A percentile compares a stretch with the other conserved stretches of the same genome.
These are phyloP conservation scores for Pulveroboletus ravenelii DNA, from an alignment of 768 basidiomycete genomes.

Conservation along the genomic window DNA sequence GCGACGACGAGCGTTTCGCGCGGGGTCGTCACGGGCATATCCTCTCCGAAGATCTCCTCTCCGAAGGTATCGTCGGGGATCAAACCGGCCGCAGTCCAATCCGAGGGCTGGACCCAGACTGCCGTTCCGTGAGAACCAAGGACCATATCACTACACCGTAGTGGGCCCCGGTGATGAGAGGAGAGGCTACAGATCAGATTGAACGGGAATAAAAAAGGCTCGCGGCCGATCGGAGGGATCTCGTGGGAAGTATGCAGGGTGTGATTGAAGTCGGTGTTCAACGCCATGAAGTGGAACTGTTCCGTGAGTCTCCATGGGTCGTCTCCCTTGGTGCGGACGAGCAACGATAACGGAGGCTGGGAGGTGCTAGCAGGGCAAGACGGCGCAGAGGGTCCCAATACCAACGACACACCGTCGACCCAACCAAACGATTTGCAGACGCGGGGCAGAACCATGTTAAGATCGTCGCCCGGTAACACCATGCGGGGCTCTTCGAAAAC, in stretches of 20 bases:
- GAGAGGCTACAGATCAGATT: conserved; percentile 33
- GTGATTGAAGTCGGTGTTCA: conserved; percentile 33
- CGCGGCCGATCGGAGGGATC: conserved; percentile 13
- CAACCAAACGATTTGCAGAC: conserved; percentile 57
- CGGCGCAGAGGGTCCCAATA: conserved; percentile 10
- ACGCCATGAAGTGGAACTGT: conserved; percentile 48
- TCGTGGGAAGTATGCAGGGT: not conserved
- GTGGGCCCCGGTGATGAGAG: conserved; percentile 39
- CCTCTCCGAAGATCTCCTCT: not conserved
- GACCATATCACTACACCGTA: conserved; percentile 50
- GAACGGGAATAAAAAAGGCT: conserved; percentile 47
- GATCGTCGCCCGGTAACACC: conserved; percentile 10
- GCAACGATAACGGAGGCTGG: conserved; percentile 38
- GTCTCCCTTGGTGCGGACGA: conserved; percentile 54
- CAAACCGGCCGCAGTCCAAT: conserved; percentile 38
- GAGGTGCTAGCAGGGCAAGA: not conserved
- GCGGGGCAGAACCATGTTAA: conserved; percentile 24
- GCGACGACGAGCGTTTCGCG: too few species aligned
- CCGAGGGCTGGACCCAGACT: conserved; percentile 57
- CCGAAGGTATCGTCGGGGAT: conserved; percentile 21
- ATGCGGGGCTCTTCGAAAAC: conserved; percentile 50
- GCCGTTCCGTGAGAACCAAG: conserved; percentile 56
- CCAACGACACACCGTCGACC: conserved; percentile 55
- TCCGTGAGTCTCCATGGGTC: conserved; percentile 54
- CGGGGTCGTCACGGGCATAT: too few species aligned